Conservation (phyloP, 2,329 filamentous ascomycete species). For the Chaetomiaceae sp. region DNA sequence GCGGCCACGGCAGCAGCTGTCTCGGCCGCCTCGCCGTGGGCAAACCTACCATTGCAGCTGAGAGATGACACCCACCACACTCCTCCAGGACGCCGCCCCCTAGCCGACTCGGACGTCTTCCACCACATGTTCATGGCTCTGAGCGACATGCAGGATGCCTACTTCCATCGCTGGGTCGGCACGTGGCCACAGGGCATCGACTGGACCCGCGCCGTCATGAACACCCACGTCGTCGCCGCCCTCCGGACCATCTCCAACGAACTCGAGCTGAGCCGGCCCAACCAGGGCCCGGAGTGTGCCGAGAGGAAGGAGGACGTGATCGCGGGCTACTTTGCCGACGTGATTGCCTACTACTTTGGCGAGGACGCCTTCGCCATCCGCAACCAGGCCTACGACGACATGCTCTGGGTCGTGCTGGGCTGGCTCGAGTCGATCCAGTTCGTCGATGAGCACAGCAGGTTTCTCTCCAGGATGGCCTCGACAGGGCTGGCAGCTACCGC, state of each 20-base stretch:
- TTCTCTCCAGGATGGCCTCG: conserved; percentile 37
- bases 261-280: conserved; percentile 35
- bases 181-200: conserved; percentile 85
- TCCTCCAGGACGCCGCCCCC: not conserved
- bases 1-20: conserved; percentile 13
- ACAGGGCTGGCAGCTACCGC: not conserved
- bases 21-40: conserved; percentile 12
- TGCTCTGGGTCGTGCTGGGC: conserved; percentile 88
- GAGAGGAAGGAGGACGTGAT: conserved; percentile 70
- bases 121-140: conserved; percentile 59
- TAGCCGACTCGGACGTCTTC: conserved; percentile 29
- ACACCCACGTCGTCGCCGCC: conserved; percentile 71
- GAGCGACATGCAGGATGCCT: conserved; percentile 68
- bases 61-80: not conserved
- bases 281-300: conserved; percentile 31
- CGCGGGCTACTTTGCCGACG: conserved; percentile 74
- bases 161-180: conserved; percentile 71
- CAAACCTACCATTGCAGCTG: not conserved
- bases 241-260: conserved; percentile 66
- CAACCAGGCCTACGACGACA: conserved; percentile 80
- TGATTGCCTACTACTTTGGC: conserved; percentile 76
- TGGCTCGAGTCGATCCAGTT: conserved; percentile 84
- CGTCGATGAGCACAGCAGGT: conserved; percentile 60
- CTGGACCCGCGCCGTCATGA: conserved; percentile 85
- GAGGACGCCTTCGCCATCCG: conserved; percentile 73